Evolutionary conservation across 805 yeast species (phyloP), one percentile per base, ranked within the genome.

Genomic region (Teunomyces aglyptinius): DNA sequence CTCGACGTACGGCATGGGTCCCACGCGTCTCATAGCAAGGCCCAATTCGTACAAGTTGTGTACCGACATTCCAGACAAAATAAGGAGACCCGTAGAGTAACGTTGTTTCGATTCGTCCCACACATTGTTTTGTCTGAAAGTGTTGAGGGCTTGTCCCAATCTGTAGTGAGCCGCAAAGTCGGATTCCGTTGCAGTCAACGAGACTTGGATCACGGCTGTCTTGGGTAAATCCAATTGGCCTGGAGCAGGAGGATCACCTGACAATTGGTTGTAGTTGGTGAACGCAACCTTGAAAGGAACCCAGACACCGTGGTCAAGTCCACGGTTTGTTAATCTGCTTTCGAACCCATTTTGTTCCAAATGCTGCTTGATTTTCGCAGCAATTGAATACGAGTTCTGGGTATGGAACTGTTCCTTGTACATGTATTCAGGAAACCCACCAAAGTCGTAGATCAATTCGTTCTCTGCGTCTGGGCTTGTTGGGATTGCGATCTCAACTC

Each of bases 301-400:
- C 89, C 92, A 87, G 6, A 75, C 83, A 5, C 96, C 96, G 65
- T 87, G 95, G 59, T 87, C 96, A 18, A 88, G 63, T 7, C 94
- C 94, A 46, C 94, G 68, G n/a, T 66, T 59, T 0, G 76, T 70
- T 7, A 79, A 49, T 22, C 65, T 63, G 0, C 82, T 64, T 2
- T 66, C 54, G 42, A 83, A 68, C 0, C 83, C 85, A 18, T 62
- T 51, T 5, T 58, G 53, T 10, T 55, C 53, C 16, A 86, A 65
- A 2, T 71, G 60, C 2, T 67, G 55, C 24, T 69, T 65, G 18
- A 86, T 65, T 43, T 71, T 65, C 15, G 69, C 45, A 0, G 87
- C 79, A 3, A 84, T 46, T 7, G 55, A 55, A 1, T 59, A 42
- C 43, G 77, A 73, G 38, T 74, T 74, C 42, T 65, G 62, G 2